Evolutionary conservation across 1,139 yeast genomes (phyloP), one percentile per base, ranked within the genome.

Genomic region (Sugiyamaella novakii): DNA sequence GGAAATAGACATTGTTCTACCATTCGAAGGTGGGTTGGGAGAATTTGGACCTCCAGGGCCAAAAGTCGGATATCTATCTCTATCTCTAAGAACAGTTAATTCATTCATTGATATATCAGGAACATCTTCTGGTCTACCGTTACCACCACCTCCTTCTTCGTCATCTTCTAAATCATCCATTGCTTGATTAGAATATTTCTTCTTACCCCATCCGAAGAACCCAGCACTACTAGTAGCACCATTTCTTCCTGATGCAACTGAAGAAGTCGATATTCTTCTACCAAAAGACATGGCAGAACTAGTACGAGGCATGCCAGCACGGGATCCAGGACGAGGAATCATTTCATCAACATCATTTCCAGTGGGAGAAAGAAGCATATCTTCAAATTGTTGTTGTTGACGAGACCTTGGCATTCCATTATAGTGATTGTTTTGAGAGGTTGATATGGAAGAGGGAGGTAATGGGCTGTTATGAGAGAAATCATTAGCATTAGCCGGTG

Each of bases 21-120:
- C 62, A 14, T 39, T 42, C 3, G 28, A 17, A 14, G 21, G 29
- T 18, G 49, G 19, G 18, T 21, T 28, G 6, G 54, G 43, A 15
- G 43, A 40, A 14, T 30, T 11, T 24, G 28, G 33, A 14, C 46
- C 41, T 3, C 30, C 38, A 5, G 29, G 38, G 11, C 53, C 59
- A 42, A 65, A 41, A n/a, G 65, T 55, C 2, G 71, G 71, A 50
- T 67, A 67, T 24, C 71, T 54, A 46, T 65, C 69, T 8, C 71
- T 55, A 52, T 65, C 71, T 12, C 67, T 52, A 2, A 67, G 52
- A 12, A 56, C 53, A 11, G 58, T 34, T 14, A 63, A 37, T 17
- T 61, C 64, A n/a, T 21, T 17, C 59, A 63, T 57, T 14, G 59
- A 50, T 39, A 62, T 38, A 34, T 56, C 59, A 3, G 59, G 54